Evolutionary conservation across 345 rosid species (phyloP).

Genomic region (Brassica nigra): DNA sequence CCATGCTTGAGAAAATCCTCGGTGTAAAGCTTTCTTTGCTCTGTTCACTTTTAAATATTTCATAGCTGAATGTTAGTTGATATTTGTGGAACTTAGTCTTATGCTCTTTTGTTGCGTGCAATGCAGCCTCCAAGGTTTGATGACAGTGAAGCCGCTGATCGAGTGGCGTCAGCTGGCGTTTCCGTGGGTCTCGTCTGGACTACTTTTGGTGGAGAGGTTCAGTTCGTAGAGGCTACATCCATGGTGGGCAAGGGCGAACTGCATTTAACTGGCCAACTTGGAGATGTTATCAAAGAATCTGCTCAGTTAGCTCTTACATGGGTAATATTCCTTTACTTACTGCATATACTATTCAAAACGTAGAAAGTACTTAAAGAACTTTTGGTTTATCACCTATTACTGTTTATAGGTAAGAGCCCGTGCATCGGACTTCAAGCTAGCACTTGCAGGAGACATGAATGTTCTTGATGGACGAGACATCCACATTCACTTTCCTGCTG

Average conservation of each 20-base stretch:
- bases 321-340: constrained; percentile 49
- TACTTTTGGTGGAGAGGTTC: constrained; percentile 96
- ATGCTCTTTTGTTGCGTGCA: constrained; percentile 22
- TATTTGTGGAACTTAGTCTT: not conserved
- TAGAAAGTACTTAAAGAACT: not conserved
- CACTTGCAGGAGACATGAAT: constrained; percentile 59
- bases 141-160: constrained; percentile 91
- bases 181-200: constrained; percentile 99
- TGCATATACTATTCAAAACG: not conserved
- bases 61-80: not conserved
- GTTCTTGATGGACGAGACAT: constrained; percentile 86
- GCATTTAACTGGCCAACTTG: constrained; percentile 97
- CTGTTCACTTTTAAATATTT: constrained; percentile 2
- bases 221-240: constrained; percentile 90
- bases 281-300: constrained; percentile 98
- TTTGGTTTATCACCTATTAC: constrained; percentile 7
- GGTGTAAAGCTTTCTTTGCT: constrained; percentile 60
- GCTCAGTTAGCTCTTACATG: constrained; percentile 98
- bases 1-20: constrained; percentile 86
- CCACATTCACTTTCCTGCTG: constrained; percentile 98
- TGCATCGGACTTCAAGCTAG: constrained; percentile 78
- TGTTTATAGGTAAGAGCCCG: constrained; percentile 83
- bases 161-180: constrained; percentile 92
- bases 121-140: constrained; percentile 95
- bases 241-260: constrained; percentile 93